Evolutionary conservation across 345 rosid species (phyloP), one percentile per base, ranked within the genome.

Genomic region (Camelina laxa): DNA sequence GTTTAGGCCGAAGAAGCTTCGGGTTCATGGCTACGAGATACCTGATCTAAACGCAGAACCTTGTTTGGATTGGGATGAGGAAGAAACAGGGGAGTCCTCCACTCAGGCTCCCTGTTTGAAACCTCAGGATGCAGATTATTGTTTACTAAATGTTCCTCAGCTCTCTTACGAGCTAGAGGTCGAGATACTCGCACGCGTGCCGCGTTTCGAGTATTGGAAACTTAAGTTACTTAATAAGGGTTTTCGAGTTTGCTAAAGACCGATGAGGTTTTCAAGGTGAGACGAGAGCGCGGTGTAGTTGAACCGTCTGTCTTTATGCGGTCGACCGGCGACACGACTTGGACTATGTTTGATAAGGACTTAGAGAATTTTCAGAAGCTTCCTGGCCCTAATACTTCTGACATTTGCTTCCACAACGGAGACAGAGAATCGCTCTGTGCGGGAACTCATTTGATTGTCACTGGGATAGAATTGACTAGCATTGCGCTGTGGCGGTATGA

Each of bases 91-190:
- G 51, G 70, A 63, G 63, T 63, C 53, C 19, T 42, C 53, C 12
- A 42, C 53, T 22, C 14, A 62, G 19, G 9, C 21, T 42, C 7
- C 35, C 4, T 8, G 36, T 42, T 77, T 73, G 5, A 70, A 76
- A 89, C 85, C 92, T 83, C 90, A 93, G 92, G 98, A 89, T 93
- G 96, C 97, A 91, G 98, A 93, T 93, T 93, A 91, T 75, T 42
- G 22, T 42, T 59, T 50, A 48, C 66, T 62, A 21, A 72, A 77
- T 64, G 57, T 82, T 75, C 87, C 90, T 55, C 79, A 85, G 20
- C 97, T 93, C 45, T 75, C 85, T 64, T 79, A 83, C 69, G 96
- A 93, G 79, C 53, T 91, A 48, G 98, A 91, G 88, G 81, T 76
- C 24, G 84, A 76, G 79, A 93, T 93, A 51, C 80, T 86, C 59